Base-by-base conservation (phyloP, 805 yeast genomes). In the Dipodascus albidus region DNA sequence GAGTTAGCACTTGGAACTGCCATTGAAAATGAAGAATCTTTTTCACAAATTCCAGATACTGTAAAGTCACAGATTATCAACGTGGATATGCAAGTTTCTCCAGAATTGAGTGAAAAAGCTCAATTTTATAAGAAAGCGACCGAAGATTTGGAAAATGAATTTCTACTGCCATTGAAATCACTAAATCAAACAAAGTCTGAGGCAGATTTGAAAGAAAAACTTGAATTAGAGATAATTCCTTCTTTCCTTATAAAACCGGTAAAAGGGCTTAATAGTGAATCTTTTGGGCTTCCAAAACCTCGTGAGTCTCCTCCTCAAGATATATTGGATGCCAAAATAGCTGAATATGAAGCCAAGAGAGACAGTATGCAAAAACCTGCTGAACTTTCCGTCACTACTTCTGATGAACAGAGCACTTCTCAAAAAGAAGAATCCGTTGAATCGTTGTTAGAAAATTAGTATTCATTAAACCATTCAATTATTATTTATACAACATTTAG, bases 1-100 rank as follows among this genome's bases (percentile, higher is more conserved):
- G 73, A 69, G 55, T 68, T 68, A 31, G 65, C 70, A 2, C 55
- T 73, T 15, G 75, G 73, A 15, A 60, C 67, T 27, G 70, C 72
- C 2, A 51, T 65, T 23, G 64, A 68, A 19, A 59, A 63, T 2
- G 53, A 57, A 20, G 58, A 60, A 15, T 60, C 66, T 15, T 21
- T 49, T 3, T 58, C 62, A 20, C 63, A 63, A n/a, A 11, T 14
- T 11, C 15, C 35, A 52, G 23, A 33, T 61, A n/a, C 44, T 4
- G n/a, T 38, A 4, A 6, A 4, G 3, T 38, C 44, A 15, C 14
- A 15, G 9, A 9, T 15, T 38, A 38, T 14, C 17, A 38, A 14
- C 20, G 4, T 19, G 44, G 44, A 38, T 6, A 4, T 14, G 9
- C 20, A 38, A 6, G 9, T 38, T 6, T 17, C 44, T 14, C 15